Percentiles rank a stretch among this genome's conserved stretches.
These are phyloP conservation scores for Pythium grandisporangium DNA, from an alignment of 352 stramenopile genomes.

Conservation along the genomic window DNA sequence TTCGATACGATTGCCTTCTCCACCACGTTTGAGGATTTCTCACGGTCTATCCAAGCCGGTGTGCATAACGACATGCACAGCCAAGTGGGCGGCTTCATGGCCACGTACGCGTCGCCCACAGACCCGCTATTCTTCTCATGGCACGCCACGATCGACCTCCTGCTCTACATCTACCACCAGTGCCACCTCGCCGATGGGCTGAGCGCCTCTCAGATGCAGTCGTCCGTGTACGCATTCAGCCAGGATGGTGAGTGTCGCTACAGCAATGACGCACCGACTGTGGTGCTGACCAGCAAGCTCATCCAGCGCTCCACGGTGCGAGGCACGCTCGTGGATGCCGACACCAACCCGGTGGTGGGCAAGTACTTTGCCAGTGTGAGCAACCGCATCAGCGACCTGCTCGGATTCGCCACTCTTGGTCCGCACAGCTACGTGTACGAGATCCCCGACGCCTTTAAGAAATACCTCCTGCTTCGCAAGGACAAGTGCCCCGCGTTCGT, in stretches of 20 bases:
- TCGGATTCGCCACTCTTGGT: slow-evolving; percentile 2
- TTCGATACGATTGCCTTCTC: slow-evolving; percentile 2
- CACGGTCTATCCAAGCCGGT: slow-evolving; percentile 1
- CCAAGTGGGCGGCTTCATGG: neutral
- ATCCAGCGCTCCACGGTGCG: neutral
- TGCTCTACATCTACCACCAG: slow-evolving; percentile 5
- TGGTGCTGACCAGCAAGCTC: neutral
- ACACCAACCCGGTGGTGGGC: slow-evolving; percentile 2
- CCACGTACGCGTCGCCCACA: neutral
- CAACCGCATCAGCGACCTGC: slow-evolving; percentile 1
- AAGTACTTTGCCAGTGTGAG: slow-evolving; percentile 7
- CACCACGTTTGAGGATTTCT: neutral
- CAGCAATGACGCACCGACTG: neutral
- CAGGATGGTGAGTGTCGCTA: slow-evolving; percentile 1
- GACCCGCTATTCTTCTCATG: slow-evolving; percentile 8
- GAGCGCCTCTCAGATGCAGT: neutral
- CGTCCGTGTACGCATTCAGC: neutral
- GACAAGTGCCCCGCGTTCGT: slow-evolving; percentile 3
- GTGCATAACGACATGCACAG: slow-evolving; percentile 6
- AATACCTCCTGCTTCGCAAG: slow-evolving; percentile 2
- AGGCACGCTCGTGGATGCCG: neutral
- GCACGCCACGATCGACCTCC: slow-evolving; percentile 9
- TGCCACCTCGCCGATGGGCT: slow-evolving; percentile 2
- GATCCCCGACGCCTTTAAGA: slow-evolving; percentile 6
- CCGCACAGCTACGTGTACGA: slow-evolving; percentile 10